Percentiles rank a stretch among this genome's conserved stretches.
These are phyloP conservation scores for Cytospora schulzeri DNA, from an alignment of 2,329 filamentous ascomycete genomes.

Conservation along the genomic window DNA sequence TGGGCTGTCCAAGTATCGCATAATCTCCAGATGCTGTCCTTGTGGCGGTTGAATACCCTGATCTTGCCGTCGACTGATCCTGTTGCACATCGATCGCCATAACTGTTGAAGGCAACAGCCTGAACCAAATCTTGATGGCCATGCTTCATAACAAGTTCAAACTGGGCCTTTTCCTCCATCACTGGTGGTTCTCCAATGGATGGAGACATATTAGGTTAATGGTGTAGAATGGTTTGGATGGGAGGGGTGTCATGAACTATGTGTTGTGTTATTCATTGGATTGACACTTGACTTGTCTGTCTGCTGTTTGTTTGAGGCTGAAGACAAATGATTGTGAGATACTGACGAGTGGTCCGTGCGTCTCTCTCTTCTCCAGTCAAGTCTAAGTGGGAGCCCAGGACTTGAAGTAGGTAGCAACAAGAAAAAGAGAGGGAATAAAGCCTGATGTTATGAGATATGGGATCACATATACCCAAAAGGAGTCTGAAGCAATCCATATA, in stretches of 20 bases:
- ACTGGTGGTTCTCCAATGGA: conserved; percentile 35
- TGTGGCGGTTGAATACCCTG: conserved; percentile 85
- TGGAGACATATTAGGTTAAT: conserved; percentile 30
- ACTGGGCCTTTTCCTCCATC: conserved; percentile 49
- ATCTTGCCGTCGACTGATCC: conserved; percentile 91
- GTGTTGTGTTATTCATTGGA: background rate
- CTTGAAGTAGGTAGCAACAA: background rate
- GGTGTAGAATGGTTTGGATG: background rate
- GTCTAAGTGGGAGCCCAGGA: too few species aligned
- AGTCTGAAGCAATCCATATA: too few species aligned
- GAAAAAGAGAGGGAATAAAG: background rate
- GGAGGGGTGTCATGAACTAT: background rate
- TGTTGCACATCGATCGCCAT: conserved; percentile 88
- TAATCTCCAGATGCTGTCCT: conserved; percentile 74
- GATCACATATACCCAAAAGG: too few species aligned
- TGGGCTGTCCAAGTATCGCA: conserved; percentile 90
- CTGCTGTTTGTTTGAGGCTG: background rate
- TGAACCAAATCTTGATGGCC: conserved; percentile 81
- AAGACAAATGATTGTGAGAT: background rate
- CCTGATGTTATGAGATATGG: too few species aligned
- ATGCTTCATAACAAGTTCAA: conserved; percentile 67
- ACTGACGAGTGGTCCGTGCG: background rate
- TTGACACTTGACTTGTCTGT: background rate
- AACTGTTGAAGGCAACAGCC: conserved; percentile 86
- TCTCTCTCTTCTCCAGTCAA: background rate